Evolutionary conservation across 176 grass and related monocot species (phyloP), one percentile per base, ranked within the genome.

Genomic region (Musa schizocarpa): DNA sequence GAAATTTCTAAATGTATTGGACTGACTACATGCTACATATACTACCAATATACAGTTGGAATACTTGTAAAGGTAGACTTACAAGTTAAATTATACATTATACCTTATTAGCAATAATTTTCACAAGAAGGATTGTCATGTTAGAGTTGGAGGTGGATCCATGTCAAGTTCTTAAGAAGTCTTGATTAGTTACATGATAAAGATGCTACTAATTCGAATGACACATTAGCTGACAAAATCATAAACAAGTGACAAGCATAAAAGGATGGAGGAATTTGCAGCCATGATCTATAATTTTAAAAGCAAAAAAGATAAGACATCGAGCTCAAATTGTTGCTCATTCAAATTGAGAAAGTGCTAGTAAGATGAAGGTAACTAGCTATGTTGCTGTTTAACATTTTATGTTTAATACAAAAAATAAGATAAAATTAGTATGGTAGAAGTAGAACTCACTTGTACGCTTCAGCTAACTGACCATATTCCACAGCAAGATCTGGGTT

Each of bases 401-500:
- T 43, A 61, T 61, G 13, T n/a, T n/a, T n/a, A 68, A 22, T 7
- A 29, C 10, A 1, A 16, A 34, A 12, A 34, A 70, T 8, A 70
- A 50, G 43, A 70, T 20, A 49, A 9, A 17, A 70, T 70, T 51
- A 50, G 43, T n/a, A 3, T 51, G 48, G 1, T 50, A n/a, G 17
- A 56, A 86, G 34, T 66, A 75, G 17, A 56, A 86, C 90, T 95
- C 68, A 99, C 96, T 99, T 99, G 72, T 95, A 99, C 70, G 84
- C 91, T 17, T 94, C 90, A 77, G 77, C 70, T 43, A 94, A 64
- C 0, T 81, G 11, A 0, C 86, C 86, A 26, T 79, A 82, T 53
- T 99, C 86, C 76, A 99, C 91, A 76, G 86, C 86, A 65, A 99
- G 96, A 49, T 92, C 86, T 53, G 65, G 26, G 77, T 86, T 95